Evolutionary conservation across 257 asterid genomes (phyloP).

Genomic region (Cinchona pubescens): DNA sequence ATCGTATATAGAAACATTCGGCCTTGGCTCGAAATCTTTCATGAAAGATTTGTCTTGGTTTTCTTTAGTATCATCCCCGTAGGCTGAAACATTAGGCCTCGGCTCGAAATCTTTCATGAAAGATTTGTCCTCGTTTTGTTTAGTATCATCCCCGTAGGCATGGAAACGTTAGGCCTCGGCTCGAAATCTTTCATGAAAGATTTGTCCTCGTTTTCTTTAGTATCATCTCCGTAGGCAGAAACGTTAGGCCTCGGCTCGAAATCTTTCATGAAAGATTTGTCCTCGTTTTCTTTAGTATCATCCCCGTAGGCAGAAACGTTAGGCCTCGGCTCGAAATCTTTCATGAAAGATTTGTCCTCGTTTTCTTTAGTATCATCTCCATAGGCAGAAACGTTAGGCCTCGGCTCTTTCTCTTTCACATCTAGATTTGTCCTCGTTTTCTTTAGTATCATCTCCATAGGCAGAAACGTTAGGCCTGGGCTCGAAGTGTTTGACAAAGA

Average conservation of each 20-base stretch:
- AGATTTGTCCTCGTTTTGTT: background rate
- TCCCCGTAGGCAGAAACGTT: slow-evolving; percentile 19
- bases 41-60: background rate
- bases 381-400: slow-evolving; percentile 20
- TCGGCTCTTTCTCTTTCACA: background rate
- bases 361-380: background rate
- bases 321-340: slow-evolving; percentile 37
- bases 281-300: background rate
- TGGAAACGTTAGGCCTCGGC: slow-evolving; percentile 19
- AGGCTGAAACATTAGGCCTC: slow-evolving; percentile 25
- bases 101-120: slow-evolving; percentile 28
- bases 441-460: slow-evolving; percentile 3
- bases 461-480: background rate
- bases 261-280: slow-evolving; percentile 3
- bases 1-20: slow-evolving; percentile 21
- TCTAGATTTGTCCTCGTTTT: background rate
- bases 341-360: background rate
- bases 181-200: background rate
- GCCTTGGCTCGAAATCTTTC: slow-evolving; percentile 32
- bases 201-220: background rate
- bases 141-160: background rate
- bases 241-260: slow-evolving; percentile 11
- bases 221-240: slow-evolving; percentile 11
- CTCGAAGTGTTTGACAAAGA: slow-evolving; percentile 16
- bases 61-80: slow-evolving; percentile 7